Conservation (phyloP, 139 green algal species). For the Closterium sp. region DNA sequence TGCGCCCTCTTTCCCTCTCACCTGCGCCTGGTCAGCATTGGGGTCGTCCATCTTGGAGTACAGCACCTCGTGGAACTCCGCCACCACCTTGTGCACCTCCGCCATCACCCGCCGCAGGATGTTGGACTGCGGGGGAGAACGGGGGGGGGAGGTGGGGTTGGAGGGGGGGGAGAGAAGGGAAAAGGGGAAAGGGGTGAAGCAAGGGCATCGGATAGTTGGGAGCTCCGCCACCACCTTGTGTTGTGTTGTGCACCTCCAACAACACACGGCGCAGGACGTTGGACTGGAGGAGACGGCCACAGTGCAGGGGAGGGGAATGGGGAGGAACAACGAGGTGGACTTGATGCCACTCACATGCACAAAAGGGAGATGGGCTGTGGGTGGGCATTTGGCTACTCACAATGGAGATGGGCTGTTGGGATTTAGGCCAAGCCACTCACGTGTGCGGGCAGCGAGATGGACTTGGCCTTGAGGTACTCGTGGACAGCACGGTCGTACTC, state of each 20-base stretch:
- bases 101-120: slow-evolving; percentile 44
- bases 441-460: slow-evolving; percentile 2
- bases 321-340: neutral
- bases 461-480: slow-evolving; percentile 50
- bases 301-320: neutral
- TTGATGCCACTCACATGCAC: slow-evolving; percentile 43
- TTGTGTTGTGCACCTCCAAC: slow-evolving; percentile 48
- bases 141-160: no score
- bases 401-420: neutral
- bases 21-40: slow-evolving; percentile 17
- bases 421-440: neutral
- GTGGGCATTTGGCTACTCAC: no score
- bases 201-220: no score
- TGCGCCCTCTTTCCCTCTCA: neutral
- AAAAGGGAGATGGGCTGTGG: neutral
- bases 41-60: slow-evolving; percentile 38
- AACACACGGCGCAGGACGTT: slow-evolving; percentile 40
- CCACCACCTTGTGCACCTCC: slow-evolving; percentile 48
- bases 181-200: no score
- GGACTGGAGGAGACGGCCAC: slow-evolving; percentile 24
- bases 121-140: slow-evolving; percentile 18
- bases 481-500: slow-evolving; percentile 41
- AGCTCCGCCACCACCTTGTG: slow-evolving; percentile 34
- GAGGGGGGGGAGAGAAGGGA: no score
- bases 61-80: slow-evolving; percentile 46